phyloP scores from a whole-genome alignment of 495 filamentous ascomycete species.

The Penicillium antarcticum region DNA sequence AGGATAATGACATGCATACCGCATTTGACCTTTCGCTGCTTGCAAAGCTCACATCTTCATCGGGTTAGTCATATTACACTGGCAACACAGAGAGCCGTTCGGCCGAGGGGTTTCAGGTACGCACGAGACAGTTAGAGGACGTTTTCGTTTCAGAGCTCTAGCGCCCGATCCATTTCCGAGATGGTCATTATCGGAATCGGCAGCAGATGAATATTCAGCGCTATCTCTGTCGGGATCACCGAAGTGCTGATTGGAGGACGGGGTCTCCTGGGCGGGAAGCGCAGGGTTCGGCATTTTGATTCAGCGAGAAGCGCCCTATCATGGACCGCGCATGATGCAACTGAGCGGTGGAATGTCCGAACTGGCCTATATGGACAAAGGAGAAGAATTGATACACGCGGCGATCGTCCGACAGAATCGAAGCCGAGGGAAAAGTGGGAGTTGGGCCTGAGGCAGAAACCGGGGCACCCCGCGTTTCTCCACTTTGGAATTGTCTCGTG shows the following conservation, averaged over 20 bases:
- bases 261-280: constrained; percentile 20
- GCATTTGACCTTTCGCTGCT: constrained; percentile 82
- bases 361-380: constrained; percentile 1
- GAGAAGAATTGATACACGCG: constrained; percentile 1
- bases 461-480: constrained; percentile 25
- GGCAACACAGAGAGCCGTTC: too few relatives aligned
- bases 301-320: constrained; percentile 34
- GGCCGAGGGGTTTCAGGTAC: constrained; percentile 14
- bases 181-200: constrained; percentile 37
- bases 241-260: constrained; percentile 21
- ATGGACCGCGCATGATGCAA: constrained; percentile 23
- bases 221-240: constrained; percentile 32
- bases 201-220: constrained; percentile 36
- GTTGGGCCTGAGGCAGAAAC: constrained; percentile 25
- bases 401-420: constrained; percentile 16
- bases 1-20: constrained; percentile 29
- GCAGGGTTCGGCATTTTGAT: constrained; percentile 41
- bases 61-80: constrained; percentile 16
- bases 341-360: constrained; percentile 8
- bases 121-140: constrained; percentile 46
- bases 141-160: constrained; percentile 40
- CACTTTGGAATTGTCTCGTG: constrained; percentile 4
- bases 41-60: constrained; percentile 72
- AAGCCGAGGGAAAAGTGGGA: constrained; percentile 10
- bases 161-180: constrained; percentile 28